phyloP scores from a whole-genome alignment of 352 stramenopile species.

The Phytophthora melonis region DNA sequence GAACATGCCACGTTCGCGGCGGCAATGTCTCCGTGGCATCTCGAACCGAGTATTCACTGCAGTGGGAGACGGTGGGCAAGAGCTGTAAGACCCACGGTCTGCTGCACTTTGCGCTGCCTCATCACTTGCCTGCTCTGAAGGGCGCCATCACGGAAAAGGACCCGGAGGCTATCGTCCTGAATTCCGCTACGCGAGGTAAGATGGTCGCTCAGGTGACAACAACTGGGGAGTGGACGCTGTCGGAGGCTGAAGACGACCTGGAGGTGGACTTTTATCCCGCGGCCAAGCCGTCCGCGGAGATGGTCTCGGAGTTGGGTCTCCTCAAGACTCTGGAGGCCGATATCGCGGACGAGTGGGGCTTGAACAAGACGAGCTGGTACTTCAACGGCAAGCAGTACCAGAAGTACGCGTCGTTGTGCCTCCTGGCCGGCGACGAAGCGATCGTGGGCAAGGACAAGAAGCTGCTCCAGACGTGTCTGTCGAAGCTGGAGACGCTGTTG shows the following conservation, averaged over 20 bases:
- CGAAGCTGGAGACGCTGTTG: conserved; percentile 63
- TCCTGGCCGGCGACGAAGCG: conserved; percentile 57
- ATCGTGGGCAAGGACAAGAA: conserved; percentile 59
- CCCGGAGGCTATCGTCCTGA: conserved; percentile 40
- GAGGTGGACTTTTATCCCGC: conserved; percentile 62
- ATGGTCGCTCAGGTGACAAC: conserved; percentile 57
- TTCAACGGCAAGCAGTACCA: conserved; percentile 80
- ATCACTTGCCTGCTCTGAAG: conserved; percentile 59
- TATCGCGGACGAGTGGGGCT: conserved; percentile 54
- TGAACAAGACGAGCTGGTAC: conserved; percentile 65
- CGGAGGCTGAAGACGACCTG: conserved; percentile 52
- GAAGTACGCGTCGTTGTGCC: conserved; percentile 81
- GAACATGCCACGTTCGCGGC: conserved; percentile 60
- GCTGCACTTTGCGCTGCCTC: conserved; percentile 72
- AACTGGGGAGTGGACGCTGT: conserved; percentile 46
- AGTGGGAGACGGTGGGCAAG: conserved; percentile 61
- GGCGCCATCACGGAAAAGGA: conserved; percentile 20
- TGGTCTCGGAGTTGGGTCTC: conserved; percentile 44
- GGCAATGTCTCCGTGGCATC: conserved; percentile 52
- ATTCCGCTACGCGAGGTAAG: conserved; percentile 61
- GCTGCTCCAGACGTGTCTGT: conserved; percentile 52
- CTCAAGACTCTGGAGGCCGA: conserved; percentile 53
- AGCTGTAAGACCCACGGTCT: conserved; percentile 52
- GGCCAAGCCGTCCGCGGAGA: conserved; percentile 32
- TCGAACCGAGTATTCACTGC: conserved; percentile 63